These are phyloP conservation scores for Gloeophyllum trabeum DNA, from an alignment of 768 basidiomycete species.

Conservation along the genomic window DNA sequence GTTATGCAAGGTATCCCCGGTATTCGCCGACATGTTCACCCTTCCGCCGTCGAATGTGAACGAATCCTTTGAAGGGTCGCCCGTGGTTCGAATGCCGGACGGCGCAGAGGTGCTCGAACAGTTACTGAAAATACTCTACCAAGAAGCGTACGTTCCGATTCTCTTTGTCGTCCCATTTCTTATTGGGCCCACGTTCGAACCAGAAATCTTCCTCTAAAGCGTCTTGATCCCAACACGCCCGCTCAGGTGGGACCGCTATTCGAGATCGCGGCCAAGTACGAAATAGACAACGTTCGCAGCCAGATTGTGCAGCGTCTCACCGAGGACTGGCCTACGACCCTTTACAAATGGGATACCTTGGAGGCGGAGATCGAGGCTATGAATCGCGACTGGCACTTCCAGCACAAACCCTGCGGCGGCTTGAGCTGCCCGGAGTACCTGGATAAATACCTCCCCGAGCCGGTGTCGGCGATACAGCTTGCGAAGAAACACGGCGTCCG, in stretches of 20 bases:
- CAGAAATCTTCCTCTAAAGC: neutral
- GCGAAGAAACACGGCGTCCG: constrained; percentile 1
- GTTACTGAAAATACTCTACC: constrained; percentile 3
- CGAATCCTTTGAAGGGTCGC: constrained; percentile 1
- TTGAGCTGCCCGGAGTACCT: no score
- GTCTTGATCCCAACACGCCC: neutral
- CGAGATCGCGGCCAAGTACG: constrained; percentile 7
- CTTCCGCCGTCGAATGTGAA: neutral
- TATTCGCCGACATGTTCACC: neutral
- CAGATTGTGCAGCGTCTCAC: constrained; percentile 5
- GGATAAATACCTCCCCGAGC: neutral
- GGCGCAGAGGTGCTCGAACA: constrained; percentile 3
- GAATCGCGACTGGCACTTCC: neutral
- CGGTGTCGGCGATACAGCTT: neutral
- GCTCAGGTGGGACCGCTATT: constrained; percentile 3
- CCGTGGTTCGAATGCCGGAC: constrained; percentile 5
- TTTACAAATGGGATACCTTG: neutral
- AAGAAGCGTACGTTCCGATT: neutral
- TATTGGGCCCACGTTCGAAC: neutral
- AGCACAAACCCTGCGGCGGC: no score
- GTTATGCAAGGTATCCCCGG: neutral
- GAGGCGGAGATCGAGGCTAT: neutral
- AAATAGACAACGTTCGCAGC: constrained; percentile 3
- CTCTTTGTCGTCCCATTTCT: neutral
- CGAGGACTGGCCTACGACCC: constrained; percentile 5